Percentiles rank a stretch among this genome's conserved stretches.
Evolutionary conservation across 306 rosid species (phyloP).

Genomic region (Pachyrhizus erosus): DNA sequence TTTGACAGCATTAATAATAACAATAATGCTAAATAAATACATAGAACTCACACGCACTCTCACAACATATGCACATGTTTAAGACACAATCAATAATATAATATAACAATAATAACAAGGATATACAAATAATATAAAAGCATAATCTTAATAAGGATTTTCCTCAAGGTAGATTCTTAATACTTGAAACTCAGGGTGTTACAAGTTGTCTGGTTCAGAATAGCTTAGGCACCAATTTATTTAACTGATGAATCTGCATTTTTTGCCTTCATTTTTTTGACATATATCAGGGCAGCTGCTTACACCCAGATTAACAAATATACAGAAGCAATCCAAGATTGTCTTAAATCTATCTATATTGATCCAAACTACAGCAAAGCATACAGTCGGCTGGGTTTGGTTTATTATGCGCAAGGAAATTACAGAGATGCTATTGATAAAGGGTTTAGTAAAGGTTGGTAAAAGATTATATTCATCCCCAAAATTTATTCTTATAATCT

Average conservation of each 20-base stretch:
- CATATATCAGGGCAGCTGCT: slow-evolving; percentile 86
- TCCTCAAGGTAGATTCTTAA: no score
- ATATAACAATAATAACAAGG: no score
- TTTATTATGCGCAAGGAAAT: slow-evolving; percentile 84
- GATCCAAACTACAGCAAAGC: slow-evolving; percentile 94
- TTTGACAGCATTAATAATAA: no score
- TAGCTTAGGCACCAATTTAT: slow-evolving; percentile 17
- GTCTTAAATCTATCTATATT: slow-evolving; percentile 76
- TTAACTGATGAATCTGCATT: slow-evolving; percentile 35
- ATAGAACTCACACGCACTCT: no score
- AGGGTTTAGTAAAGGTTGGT: slow-evolving; percentile 84
- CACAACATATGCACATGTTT: no score
- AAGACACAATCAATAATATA: no score
- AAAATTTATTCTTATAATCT: background rate
- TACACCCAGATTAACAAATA: slow-evolving; percentile 78
- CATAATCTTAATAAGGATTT: no score
- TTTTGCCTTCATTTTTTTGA: slow-evolving; percentile 33
- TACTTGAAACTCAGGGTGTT: no score
- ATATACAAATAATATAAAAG: no score
- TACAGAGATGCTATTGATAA: slow-evolving; percentile 76
- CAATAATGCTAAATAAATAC: no score
- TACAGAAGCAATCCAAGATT: slow-evolving; percentile 81
- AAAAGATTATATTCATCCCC: background rate
- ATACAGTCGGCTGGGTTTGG: slow-evolving; percentile 89
- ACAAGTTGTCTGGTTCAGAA: slow-evolving; percentile 29